Percentiles rank a stretch among this genome's conserved stretches.
Evolutionary conservation across 176 grass and related monocot species (phyloP).

Genomic region (Triticum urartu): DNA sequence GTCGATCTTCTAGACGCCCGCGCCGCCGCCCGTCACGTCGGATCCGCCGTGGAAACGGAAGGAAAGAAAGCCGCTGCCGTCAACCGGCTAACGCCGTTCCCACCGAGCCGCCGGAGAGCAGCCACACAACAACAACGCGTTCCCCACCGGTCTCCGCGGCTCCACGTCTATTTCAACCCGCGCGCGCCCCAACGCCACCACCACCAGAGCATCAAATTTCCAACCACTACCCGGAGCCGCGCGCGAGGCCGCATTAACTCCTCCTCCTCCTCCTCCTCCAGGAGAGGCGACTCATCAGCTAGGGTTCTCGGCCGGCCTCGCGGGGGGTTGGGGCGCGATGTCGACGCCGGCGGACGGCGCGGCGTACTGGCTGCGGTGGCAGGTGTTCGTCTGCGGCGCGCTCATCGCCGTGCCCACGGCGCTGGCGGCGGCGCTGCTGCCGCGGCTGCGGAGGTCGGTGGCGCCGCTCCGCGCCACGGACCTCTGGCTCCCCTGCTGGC

Average conservation of each 20-base stretch:
- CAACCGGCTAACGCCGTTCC: neutral
- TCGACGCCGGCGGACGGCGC: conserved; percentile 39
- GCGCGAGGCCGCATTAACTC: neutral
- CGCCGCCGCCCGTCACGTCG: neutral
- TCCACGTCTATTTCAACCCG: conserved; percentile 15
- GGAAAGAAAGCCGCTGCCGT: neutral
- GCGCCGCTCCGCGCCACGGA: conserved; percentile 43
- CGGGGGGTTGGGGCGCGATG: neutral
- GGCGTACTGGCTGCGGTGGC: conserved; percentile 62
- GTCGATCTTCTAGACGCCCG: neutral
- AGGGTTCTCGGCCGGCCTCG: neutral
- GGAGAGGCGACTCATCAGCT: too few species aligned
- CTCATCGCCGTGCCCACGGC: conserved; percentile 39
- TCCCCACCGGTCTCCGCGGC: neutral
- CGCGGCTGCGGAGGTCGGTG: conserved; percentile 31
- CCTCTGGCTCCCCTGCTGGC: conserved; percentile 65
- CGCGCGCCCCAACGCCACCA: neutral
- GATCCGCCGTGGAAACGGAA: neutral
- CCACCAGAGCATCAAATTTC: neutral
- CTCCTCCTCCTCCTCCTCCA: too few species aligned
- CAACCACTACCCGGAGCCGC: neutral
- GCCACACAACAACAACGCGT: neutral
- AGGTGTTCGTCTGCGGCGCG: conserved; percentile 54
- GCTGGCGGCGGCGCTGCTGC: conserved; percentile 41
- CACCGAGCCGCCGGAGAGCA: neutral